Evolutionary conservation across 2,329 filamentous ascomycete genomes (phyloP).

Genomic region (Pestalotiopsis sp.): DNA sequence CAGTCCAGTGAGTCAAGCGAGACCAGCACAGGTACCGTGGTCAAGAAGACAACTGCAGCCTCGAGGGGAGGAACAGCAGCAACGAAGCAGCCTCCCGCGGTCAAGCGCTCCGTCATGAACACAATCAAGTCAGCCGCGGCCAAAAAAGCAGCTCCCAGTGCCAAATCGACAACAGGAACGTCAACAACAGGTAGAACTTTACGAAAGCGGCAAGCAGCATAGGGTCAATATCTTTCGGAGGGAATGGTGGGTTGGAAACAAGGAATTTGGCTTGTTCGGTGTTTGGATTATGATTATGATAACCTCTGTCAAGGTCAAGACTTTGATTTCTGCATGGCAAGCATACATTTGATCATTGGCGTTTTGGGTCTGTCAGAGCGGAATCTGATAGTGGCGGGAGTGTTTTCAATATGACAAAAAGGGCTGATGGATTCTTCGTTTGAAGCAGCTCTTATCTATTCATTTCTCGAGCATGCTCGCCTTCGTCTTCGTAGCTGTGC

Average conservation of each 20-base stretch:
- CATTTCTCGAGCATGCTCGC: not conserved
- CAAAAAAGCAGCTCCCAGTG: constrained; percentile 52
- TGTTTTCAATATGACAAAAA: not conserved
- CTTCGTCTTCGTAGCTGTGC: not conserved
- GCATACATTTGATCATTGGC: constrained; percentile 14
- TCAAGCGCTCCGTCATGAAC: constrained; percentile 57
- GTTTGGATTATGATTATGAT: not conserved
- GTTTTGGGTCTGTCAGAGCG: constrained; percentile 17
- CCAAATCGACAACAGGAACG: constrained; percentile 40
- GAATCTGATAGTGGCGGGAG: not conserved
- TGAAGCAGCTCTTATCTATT: not conserved
- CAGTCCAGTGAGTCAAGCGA: constrained; percentile 66
- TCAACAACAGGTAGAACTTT: constrained; percentile 52
- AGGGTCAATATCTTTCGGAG: not conserved
- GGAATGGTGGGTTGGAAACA: not conserved
- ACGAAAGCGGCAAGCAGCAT: constrained; percentile 47
- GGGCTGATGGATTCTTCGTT: not conserved
- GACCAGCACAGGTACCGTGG: constrained; percentile 65
- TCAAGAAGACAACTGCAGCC: constrained; percentile 53
- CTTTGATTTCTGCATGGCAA: constrained; percentile 7
- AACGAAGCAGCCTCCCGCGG: constrained; percentile 35
- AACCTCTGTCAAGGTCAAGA: not conserved
- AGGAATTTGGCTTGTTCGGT: not conserved
- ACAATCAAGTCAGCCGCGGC: constrained; percentile 52
- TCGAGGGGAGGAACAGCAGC: constrained; percentile 35